These are phyloP conservation scores for Zizania palustris DNA, from an alignment of 202 grass and related monocot genomes.

Conservation along the genomic window DNA sequence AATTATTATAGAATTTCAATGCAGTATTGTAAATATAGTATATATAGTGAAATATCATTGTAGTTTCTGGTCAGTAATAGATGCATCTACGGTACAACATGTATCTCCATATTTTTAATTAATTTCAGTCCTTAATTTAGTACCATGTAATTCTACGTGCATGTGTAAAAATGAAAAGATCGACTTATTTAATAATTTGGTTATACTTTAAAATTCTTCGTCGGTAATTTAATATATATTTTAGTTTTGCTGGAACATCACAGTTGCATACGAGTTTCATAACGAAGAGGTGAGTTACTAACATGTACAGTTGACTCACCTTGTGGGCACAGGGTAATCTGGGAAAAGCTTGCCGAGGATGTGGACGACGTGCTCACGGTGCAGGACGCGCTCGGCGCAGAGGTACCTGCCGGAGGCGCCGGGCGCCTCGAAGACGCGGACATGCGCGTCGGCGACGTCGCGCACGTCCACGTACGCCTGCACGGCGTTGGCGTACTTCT, in stretches of 20 bases:
- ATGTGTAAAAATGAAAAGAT: too few species aligned
- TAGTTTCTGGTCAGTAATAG: background rate
- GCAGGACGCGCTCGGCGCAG: slow-evolving; percentile 84
- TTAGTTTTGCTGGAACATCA: background rate
- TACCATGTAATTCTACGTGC: too few species aligned
- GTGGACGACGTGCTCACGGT: slow-evolving; percentile 82
- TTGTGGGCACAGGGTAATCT: slow-evolving; percentile 81
- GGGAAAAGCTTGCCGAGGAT: slow-evolving; percentile 90
- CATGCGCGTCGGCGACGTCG: slow-evolving; percentile 78
- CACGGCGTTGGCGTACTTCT: slow-evolving; percentile 82
- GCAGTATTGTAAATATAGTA: background rate
- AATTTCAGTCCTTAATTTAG: too few species aligned
- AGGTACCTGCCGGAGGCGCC: slow-evolving; percentile 66
- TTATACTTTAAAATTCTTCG: too few species aligned
- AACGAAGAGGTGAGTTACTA: background rate
- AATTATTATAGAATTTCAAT: background rate
- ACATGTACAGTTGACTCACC: slow-evolving; percentile 26
- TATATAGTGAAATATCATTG: background rate
- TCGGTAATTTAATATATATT: background rate
- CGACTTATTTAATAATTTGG: too few species aligned
- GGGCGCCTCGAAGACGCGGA: slow-evolving; percentile 64
- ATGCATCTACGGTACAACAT: too few species aligned
- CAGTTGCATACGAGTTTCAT: background rate
- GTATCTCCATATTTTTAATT: too few species aligned
- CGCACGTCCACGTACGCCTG: slow-evolving; percentile 95